These are phyloP conservation scores for Coniochaeta sp. DNA, from an alignment of 2,329 filamentous ascomycete species.

Conservation along the genomic window DNA sequence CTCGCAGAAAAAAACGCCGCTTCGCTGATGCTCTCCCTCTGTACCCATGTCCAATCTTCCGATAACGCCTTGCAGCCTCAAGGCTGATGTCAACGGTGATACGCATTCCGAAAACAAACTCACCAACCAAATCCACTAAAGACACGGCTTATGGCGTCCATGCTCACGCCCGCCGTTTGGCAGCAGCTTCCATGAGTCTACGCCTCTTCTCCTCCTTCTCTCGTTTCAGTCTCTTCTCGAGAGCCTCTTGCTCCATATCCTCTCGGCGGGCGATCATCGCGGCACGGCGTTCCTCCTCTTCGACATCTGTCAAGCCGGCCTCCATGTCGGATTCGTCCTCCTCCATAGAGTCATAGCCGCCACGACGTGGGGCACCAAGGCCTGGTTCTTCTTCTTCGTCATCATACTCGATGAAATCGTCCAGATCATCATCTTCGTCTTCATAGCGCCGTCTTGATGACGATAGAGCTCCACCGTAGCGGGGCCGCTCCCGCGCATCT, in stretches of 20 bases:
- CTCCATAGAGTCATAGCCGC: conserved; percentile 46
- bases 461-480: conserved; percentile 24
- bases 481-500: conserved; percentile 12
- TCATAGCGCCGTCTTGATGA: conserved; percentile 35
- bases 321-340: conserved; percentile 68
- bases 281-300: conserved; percentile 61
- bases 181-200: conserved; percentile 7
- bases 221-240: conserved; percentile 53
- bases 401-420: conserved; percentile 56
- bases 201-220: conserved; percentile 53
- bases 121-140: neutral
- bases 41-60: neutral
- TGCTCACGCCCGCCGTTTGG: neutral
- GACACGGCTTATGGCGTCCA: no score
- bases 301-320: conserved; percentile 66
- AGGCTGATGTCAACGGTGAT: neutral
- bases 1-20: neutral
- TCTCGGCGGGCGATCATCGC: conserved; percentile 57
- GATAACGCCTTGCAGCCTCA: neutral
- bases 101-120: neutral
- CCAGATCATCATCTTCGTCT: conserved; percentile 53
- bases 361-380: conserved; percentile 18
- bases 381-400: conserved; percentile 44
- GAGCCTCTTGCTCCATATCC: conserved; percentile 55
- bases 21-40: conserved; percentile 5